A percentile compares a stretch with the other conserved stretches of the same genome.
phyloP scores from a whole-genome alignment of 176 grass and related monocot genomes.

The Triticum turgidum region DNA sequence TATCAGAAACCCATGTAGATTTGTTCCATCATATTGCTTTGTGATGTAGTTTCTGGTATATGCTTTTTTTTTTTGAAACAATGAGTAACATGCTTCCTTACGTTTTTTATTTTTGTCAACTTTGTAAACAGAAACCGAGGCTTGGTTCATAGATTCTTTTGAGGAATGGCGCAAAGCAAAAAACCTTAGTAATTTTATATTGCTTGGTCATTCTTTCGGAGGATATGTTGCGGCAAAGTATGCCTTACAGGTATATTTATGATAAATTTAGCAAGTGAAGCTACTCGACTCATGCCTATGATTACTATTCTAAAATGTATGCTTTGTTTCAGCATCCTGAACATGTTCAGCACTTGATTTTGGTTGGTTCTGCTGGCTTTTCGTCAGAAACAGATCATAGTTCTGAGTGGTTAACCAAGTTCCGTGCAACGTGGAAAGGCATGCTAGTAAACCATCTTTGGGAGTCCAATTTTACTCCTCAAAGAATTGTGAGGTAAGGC shows the following conservation, averaged over 20 bases:
- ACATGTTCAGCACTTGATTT: conserved; percentile 87
- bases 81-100: conserved; percentile 14
- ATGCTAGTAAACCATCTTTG: conserved; percentile 87
- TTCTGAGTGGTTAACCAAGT: conserved; percentile 87
- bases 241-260: conserved; percentile 67
- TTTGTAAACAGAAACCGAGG: conserved; percentile 81
- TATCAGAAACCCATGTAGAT: conserved; percentile 3
- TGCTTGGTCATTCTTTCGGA: conserved; percentile 97
- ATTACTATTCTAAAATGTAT: conserved; percentile 33
- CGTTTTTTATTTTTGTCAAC: conserved; percentile 16
- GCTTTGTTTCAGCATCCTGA: conserved; percentile 82
- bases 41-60: background rate
- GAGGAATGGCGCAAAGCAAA: conserved; percentile 99
- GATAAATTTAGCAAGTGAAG: background rate
- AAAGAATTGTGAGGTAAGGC: conserved; percentile 72
- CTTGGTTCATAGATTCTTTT: conserved; percentile 98
- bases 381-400: conserved; percentile 80
- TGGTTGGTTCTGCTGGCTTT: conserved; percentile 97
- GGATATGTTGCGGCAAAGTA: conserved; percentile 98
- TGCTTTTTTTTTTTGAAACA: conserved; percentile 12
- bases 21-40: background rate
- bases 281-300: background rate
- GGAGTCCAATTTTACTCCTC: conserved; percentile 96
- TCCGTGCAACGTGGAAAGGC: conserved; percentile 91
- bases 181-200: conserved; percentile 89